Conservation (phyloP, 1,284 basidiomycete genomes). For the Sanghuangporus sanghuang region DNA sequence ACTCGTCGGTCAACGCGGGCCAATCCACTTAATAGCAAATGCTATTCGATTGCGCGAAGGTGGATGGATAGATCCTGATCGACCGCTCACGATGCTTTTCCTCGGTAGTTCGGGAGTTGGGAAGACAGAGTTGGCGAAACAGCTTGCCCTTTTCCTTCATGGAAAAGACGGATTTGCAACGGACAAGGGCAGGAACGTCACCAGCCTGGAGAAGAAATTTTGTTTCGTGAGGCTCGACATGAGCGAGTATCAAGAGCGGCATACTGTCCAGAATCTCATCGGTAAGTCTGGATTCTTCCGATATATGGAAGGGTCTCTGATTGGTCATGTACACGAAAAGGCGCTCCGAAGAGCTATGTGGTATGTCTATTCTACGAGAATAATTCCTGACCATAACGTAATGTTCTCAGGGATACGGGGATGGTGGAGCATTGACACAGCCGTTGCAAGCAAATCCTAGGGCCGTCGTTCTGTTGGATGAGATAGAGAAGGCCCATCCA, state of each 20-base stretch:
- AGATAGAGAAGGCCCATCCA: conserved; percentile 14
- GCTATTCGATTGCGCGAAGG: conserved; percentile 11
- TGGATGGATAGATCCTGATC: conserved; percentile 12
- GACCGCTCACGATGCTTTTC: conserved; percentile 15
- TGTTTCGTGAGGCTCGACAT: conserved; percentile 13
- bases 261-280: conserved; percentile 10
- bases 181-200: neutral
- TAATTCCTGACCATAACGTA: neutral
- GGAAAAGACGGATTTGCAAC: neutral
- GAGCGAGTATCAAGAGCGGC: conserved; percentile 9
- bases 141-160: conserved; percentile 6
- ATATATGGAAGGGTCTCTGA: neutral
- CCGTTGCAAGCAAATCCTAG: conserved; percentile 8
- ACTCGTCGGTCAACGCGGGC: conserved; percentile 13
- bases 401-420: conserved; percentile 10
- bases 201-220: conserved; percentile 5
- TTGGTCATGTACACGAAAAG: neutral
- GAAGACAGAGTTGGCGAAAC: conserved; percentile 15
- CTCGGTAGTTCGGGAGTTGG: conserved; percentile 16
- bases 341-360: conserved; percentile 15
- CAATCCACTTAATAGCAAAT: conserved; percentile 5
- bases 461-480: conserved; percentile 13
- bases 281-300: neutral
- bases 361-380: neutral
- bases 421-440: conserved; percentile 7